Conservation (phyloP, 805 yeast species). For the Ogataea salicorniae region DNA sequence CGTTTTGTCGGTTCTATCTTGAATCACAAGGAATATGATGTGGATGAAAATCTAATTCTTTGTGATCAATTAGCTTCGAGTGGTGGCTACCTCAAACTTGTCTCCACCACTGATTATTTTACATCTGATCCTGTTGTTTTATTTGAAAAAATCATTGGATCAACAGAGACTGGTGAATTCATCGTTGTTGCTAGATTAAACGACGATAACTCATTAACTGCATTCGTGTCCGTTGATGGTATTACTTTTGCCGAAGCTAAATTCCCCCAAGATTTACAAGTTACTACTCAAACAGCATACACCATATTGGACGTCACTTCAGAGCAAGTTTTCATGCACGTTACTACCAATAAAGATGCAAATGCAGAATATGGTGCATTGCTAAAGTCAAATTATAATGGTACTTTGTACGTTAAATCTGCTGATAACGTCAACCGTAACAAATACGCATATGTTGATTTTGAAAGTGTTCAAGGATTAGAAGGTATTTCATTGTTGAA, state of each 20-base stretch:
- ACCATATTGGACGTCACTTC: conserved; percentile 73
- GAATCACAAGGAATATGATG: conserved; percentile 21
- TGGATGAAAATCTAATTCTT: conserved; percentile 48
- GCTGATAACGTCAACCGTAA: conserved; percentile 73
- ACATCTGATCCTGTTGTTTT: conserved; percentile 32
- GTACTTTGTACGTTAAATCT: conserved; percentile 75
- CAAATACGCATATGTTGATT: conserved; percentile 73
- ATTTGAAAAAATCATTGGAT: conserved; percentile 63
- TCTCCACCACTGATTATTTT: conserved; percentile 54
- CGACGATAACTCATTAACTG: conserved; percentile 50
- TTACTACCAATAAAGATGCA: conserved; percentile 52
- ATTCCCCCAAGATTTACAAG: conserved; percentile 63
- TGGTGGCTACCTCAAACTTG: conserved; percentile 15
- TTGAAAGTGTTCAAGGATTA: conserved; percentile 72
- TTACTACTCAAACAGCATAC: conserved; percentile 62
- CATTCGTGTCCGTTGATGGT: conserved; percentile 79
- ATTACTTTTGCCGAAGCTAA: conserved; percentile 66
- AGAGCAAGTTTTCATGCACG: conserved; percentile 74
- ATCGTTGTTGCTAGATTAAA: conserved; percentile 63
- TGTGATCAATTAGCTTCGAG: conserved; percentile 49
- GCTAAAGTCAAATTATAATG: conserved; percentile 85
- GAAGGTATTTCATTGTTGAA: conserved; percentile 84
- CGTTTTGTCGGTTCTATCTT: conserved; percentile 59
- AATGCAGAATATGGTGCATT: conserved; percentile 69
- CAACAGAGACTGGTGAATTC: conserved; percentile 65